phyloP scores from a whole-genome alignment of 345 rosid species.

The Populus tremula region DNA sequence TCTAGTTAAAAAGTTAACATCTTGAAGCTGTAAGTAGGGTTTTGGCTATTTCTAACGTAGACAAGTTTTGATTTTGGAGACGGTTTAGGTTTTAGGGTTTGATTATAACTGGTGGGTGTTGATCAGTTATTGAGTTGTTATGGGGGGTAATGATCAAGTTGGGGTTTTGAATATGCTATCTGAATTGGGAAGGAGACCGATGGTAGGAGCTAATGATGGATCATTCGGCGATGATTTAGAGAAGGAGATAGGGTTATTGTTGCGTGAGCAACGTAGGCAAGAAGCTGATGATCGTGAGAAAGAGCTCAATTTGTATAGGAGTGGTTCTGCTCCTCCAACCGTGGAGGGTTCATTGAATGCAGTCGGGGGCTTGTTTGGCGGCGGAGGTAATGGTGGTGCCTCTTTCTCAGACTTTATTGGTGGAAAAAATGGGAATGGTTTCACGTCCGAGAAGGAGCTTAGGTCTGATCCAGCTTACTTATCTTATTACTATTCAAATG shows the following conservation, averaged over 20 bases:
- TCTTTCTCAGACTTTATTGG: conserved; percentile 35
- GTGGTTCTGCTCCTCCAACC: conserved; percentile 81
- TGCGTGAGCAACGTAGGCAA: conserved; percentile 50
- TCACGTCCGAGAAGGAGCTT: conserved; percentile 56
- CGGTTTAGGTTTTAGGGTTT: conserved; percentile 17
- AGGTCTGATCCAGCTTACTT: conserved; percentile 81
- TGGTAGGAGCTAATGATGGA: conserved; percentile 61
- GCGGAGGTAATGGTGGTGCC: conserved; percentile 32
- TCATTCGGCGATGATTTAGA: conserved; percentile 75
- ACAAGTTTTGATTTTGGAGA: conserved; percentile 33
- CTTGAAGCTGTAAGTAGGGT: conserved; percentile 35
- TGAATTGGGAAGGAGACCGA: conserved; percentile 59
- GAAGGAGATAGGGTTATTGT: conserved; percentile 59
- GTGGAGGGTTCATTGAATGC: conserved; percentile 67
- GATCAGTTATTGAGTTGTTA: conserved; percentile 14
- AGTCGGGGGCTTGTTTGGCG: conserved; percentile 56
- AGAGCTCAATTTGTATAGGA: conserved; percentile 61
- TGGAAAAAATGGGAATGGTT: conserved; percentile 43
- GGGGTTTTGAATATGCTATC: conserved; percentile 47
- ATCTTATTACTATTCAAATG: conserved; percentile 66
- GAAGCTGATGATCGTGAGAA: conserved; percentile 58
- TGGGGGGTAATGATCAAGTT: conserved; percentile 33
- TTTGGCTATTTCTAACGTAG: conserved; percentile 5
- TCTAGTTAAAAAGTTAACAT: conserved; percentile 17
- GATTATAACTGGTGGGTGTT: conserved; percentile 26